Conservation (phyloP, 768 basidiomycete genomes). For the Naganishia onofrii region DNA sequence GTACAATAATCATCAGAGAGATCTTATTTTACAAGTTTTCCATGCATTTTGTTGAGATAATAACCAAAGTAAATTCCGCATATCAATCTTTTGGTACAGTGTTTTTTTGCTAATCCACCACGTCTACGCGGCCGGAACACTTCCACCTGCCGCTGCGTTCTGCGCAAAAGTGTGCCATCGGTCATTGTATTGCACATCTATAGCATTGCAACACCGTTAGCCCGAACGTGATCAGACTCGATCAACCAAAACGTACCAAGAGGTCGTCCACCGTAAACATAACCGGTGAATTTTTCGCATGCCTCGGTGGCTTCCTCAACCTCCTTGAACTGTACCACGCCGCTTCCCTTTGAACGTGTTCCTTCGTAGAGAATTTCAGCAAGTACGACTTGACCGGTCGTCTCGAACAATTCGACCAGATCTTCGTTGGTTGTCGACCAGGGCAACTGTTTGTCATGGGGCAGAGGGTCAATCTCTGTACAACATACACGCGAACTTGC, state of each 20-base stretch:
- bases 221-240: not conserved
- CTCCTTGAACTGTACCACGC: constrained; percentile 90
- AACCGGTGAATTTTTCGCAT: constrained; percentile 94
- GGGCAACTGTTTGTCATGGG: constrained; percentile 63
- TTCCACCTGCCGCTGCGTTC: constrained; percentile 75
- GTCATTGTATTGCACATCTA: constrained; percentile 91
- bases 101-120: not conserved
- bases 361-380: constrained; percentile 95
- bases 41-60: not conserved
- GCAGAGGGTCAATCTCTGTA: not conserved
- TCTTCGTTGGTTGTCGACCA: constrained; percentile 99
- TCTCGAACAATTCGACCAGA: constrained; percentile 95
- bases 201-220: not conserved
- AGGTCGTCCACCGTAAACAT: constrained; percentile 90
- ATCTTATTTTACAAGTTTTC: constrained; percentile 4
- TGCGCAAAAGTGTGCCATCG: constrained; percentile 92
- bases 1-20: not conserved
- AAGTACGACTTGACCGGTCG: constrained; percentile 87
- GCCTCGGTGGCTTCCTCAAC: constrained; percentile 88
- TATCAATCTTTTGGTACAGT: not conserved
- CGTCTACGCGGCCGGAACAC: constrained; percentile 6
- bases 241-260: constrained; percentile 59
- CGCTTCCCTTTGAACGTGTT: constrained; percentile 86
- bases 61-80: too few species aligned
- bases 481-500: not conserved